Conservation (phyloP, 169 alveolate species). For the Plasmodium fragile region DNA sequence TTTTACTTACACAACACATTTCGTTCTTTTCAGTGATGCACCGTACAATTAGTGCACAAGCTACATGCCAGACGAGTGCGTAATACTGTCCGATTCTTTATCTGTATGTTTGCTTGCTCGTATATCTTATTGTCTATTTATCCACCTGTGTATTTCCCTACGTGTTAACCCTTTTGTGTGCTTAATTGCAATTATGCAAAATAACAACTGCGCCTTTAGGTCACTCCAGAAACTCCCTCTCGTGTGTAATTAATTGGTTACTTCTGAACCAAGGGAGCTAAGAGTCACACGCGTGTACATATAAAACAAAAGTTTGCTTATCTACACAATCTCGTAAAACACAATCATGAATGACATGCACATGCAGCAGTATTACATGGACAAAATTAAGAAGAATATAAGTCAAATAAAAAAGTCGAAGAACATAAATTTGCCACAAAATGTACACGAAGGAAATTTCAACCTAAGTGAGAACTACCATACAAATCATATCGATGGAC, state of each 20-base stretch:
- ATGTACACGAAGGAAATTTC: not conserved
- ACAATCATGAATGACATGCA: not conserved
- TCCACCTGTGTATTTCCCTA: not conserved
- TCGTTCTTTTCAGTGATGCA: conserved; percentile 7
- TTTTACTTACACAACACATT: not conserved
- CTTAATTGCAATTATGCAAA: conserved; percentile 17
- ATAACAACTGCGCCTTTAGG: not conserved
- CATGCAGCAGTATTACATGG: conserved; percentile 58
- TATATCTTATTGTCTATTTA: not conserved
- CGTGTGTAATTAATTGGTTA: not conserved
- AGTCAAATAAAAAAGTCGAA: conserved; percentile 53
- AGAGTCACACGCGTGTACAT: not conserved
- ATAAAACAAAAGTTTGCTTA: not conserved
- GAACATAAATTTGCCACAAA: conserved; percentile 6
- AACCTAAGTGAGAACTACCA: conserved; percentile 14
- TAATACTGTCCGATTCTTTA: not conserved
- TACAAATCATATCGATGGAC: not conserved
- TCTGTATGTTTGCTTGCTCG: not conserved
- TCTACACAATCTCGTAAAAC: conserved; percentile 4
- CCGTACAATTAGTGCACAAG: not conserved
- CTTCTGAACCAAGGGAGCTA: not conserved
- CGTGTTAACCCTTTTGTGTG: not conserved
- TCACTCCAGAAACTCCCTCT: not conserved
- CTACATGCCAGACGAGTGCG: not conserved
- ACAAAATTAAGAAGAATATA: conserved; percentile 44